phyloP scores from a whole-genome alignment of 331 rosid genomes.

The Malus hybrid region DNA sequence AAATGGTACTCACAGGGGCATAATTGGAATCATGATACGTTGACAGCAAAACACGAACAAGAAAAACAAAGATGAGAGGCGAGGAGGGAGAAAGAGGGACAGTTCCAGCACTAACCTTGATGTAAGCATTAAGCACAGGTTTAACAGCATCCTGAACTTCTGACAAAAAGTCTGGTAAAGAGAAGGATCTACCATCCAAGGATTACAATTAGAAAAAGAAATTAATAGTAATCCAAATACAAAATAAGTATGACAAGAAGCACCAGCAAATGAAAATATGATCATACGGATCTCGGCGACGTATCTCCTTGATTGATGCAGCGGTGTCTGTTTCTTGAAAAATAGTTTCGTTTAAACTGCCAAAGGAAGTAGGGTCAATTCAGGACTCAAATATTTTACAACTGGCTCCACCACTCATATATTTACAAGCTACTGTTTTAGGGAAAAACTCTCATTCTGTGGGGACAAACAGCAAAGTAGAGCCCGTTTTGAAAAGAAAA shows the following conservation, averaged over 20 bases:
- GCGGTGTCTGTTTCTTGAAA: conserved; percentile 93
- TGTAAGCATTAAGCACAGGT: conserved; percentile 84
- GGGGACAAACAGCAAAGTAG: background rate
- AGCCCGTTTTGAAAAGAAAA: no score
- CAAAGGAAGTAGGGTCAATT: conserved; percentile 6
- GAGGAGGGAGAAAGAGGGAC: background rate
- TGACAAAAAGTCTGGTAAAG: conserved; percentile 70
- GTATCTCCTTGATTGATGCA: conserved; percentile 76
- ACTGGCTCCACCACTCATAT: background rate
- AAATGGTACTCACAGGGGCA: conserved; percentile 1
- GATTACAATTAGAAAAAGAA: background rate
- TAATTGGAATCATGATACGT: background rate
- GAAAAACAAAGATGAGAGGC: background rate
- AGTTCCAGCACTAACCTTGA: conserved; percentile 41
- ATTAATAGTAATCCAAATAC: conserved; percentile 4
- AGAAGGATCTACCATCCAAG: conserved; percentile 49
- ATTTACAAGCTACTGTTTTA: background rate
- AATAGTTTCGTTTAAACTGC: conserved; percentile 76
- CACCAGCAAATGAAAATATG: conserved; percentile 12
- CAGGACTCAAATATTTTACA: conserved; percentile 6
- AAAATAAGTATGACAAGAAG: conserved; percentile 14
- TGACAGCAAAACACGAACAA: background rate
- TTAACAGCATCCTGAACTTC: conserved; percentile 80
- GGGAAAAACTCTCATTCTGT: background rate
- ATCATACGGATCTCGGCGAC: conserved; percentile 78